These are phyloP conservation scores for Alternaria panax DNA, from an alignment of 2,329 filamentous ascomycete genomes.

Conservation along the genomic window DNA sequence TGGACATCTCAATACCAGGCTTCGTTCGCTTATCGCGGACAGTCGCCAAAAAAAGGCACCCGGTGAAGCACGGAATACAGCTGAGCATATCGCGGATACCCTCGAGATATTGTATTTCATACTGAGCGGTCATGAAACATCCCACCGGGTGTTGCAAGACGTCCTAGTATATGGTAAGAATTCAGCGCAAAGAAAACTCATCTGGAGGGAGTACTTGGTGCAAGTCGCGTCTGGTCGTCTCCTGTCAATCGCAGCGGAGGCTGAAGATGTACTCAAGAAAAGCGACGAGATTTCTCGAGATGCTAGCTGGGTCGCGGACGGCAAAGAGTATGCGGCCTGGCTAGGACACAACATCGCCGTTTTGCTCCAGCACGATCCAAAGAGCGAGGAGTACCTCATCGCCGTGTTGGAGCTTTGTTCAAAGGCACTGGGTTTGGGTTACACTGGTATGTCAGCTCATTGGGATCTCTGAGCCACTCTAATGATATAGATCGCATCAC, in stretches of 20 bases:
- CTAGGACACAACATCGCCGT: conserved; percentile 68
- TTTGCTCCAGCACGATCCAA: conserved; percentile 53
- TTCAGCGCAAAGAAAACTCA: conserved; percentile 57
- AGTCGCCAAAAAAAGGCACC: conserved; percentile 45
- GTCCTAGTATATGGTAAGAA: conserved; percentile 52
- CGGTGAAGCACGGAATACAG: conserved; percentile 39
- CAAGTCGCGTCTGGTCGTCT: conserved; percentile 68
- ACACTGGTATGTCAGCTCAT: conserved; percentile 60
- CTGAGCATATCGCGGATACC: conserved; percentile 50
- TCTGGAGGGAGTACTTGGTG: conserved; percentile 70
- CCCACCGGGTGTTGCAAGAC: conserved; percentile 56
- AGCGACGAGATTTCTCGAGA: conserved; percentile 22
- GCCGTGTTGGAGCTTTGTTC: conserved; percentile 56
- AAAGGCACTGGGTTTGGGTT: conserved; percentile 74
- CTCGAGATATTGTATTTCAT: conserved; percentile 53
- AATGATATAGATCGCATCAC: conserved; percentile 32
- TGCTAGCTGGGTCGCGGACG: conserved; percentile 69
- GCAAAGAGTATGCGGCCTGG: conserved; percentile 73
- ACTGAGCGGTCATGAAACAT: conserved; percentile 55
- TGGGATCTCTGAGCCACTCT: not conserved
- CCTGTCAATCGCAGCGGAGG: conserved; percentile 66
- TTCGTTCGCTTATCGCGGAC: conserved; percentile 65
- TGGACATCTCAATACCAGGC: conserved; percentile 75
- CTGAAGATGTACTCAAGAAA: conserved; percentile 59
- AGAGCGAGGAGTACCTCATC: conserved; percentile 44